Evolutionary conservation across 768 basidiomycete genomes (phyloP).

Genomic region (Phaffia tasmanica): DNA sequence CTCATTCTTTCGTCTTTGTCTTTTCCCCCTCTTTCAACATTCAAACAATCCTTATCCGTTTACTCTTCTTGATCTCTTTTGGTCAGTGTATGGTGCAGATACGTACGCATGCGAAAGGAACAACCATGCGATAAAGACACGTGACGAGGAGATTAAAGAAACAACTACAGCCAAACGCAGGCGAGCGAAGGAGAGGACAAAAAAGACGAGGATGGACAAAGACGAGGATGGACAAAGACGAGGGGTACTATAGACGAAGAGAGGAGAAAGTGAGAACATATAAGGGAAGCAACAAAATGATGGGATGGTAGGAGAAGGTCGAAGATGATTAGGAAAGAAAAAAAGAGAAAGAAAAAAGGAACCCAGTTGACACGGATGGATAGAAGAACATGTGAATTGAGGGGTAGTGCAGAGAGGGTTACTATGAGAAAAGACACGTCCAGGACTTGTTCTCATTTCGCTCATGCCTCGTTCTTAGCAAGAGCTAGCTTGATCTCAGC

Average conservation of each 20-base stretch:
- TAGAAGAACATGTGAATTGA: constrained; percentile 1
- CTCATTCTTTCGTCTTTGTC: too few relatives aligned
- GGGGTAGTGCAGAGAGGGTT: neutral
- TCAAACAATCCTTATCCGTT: too few relatives aligned
- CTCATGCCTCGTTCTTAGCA: constrained; percentile 14
- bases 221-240: too few relatives aligned
- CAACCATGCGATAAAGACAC: too few relatives aligned
- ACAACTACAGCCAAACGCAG: too few relatives aligned
- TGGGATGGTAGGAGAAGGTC: constrained; percentile 39
- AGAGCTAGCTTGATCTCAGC: constrained; percentile 80
- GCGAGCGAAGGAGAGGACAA: too few relatives aligned
- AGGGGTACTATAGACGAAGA: neutral
- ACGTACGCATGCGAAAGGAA: too few relatives aligned
- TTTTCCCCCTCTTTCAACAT: too few relatives aligned
- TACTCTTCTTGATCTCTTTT: too few relatives aligned
- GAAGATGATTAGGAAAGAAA: constrained; percentile 30
- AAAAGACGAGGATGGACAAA: neutral
- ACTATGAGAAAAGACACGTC: neutral
- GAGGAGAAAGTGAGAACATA: neutral
- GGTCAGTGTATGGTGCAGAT: too few relatives aligned
- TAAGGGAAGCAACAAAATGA: constrained; percentile 33
- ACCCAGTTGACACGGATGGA: neutral
- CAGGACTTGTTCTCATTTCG: neutral
- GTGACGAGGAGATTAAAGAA: too few relatives aligned
- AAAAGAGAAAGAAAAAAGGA: constrained; percentile 25